A percentile compares a stretch with the other conserved stretches of the same genome.
phyloP scores from a whole-genome alignment of 2,329 filamentous ascomycete genomes.

The Cladorrhinum sp. region DNA sequence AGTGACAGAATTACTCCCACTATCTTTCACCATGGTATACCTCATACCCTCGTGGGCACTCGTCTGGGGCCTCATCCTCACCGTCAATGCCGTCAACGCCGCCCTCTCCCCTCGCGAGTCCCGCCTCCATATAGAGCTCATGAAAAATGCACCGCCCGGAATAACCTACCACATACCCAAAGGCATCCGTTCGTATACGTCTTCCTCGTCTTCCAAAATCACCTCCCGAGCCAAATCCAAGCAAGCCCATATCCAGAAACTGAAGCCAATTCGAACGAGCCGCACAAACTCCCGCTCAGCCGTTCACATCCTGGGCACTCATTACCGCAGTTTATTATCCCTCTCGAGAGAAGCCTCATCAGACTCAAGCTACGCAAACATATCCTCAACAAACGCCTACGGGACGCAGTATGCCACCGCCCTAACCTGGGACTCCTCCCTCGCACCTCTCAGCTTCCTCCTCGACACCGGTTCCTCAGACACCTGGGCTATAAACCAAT shows the following conservation, averaged over 20 bases:
- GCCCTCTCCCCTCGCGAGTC: conserved; percentile 1
- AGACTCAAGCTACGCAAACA: conserved; percentile 33
- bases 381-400: conserved; percentile 32
- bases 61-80: conserved; percentile 1
- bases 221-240: background rate
- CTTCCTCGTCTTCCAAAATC: background rate
- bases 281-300: conserved; percentile 28
- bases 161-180: conserved; percentile 23
- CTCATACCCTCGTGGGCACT: background rate
- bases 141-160: conserved; percentile 22
- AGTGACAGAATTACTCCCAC: background rate
- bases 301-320: conserved; percentile 29
- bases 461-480: conserved; percentile 53
- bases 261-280: conserved; percentile 10
- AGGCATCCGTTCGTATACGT: conserved; percentile 10
- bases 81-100: conserved; percentile 9
- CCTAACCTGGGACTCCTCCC: conserved; percentile 28
- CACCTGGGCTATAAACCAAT: conserved; percentile 46
- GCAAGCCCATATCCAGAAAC: conserved; percentile 17
- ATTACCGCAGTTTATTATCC: conserved; percentile 33
- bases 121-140: conserved; percentile 9
- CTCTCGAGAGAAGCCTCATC: conserved; percentile 11
- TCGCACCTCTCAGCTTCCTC: conserved; percentile 35
- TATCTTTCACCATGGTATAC: background rate
- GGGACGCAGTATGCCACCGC: conserved; percentile 34